These are phyloP conservation scores for Ophiocordyceps robertsii DNA, from an alignment of 2,329 filamentous ascomycete species.

Conservation along the genomic window DNA sequence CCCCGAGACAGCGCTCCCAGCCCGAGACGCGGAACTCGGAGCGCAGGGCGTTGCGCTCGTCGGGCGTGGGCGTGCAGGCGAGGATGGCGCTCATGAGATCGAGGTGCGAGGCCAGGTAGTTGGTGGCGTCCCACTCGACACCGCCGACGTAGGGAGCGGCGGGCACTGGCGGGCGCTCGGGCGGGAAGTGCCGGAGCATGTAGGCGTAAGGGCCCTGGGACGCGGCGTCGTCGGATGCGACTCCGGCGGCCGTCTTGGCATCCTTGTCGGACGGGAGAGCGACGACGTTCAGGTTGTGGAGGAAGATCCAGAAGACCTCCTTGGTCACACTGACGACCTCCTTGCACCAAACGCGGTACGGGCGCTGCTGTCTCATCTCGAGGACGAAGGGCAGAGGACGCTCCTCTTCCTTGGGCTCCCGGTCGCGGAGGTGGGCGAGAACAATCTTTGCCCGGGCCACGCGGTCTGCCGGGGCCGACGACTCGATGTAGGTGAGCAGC, in stretches of 20 bases:
- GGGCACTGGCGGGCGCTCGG: conserved; percentile 76
- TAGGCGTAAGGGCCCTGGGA: conserved; percentile 37
- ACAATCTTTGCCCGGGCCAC: conserved; percentile 58
- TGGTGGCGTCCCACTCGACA: conserved; percentile 97
- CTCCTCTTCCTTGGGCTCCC: conserved; percentile 59
- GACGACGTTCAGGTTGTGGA: conserved; percentile 85
- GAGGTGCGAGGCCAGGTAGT: conserved; percentile 84
- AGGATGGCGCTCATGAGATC: conserved; percentile 87
- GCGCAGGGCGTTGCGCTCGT: conserved; percentile 68
- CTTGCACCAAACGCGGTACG: conserved; percentile 89
- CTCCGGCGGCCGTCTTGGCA: conserved; percentile 1
- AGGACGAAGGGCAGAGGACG: conserved; percentile 75
- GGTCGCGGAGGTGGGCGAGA: conserved; percentile 68
- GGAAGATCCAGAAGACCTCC: conserved; percentile 98
- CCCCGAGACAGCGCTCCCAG: conserved; percentile 82
- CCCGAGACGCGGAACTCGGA: conserved; percentile 67
- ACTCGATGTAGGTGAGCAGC: conserved; percentile 76
- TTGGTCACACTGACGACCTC: conserved; percentile 89
- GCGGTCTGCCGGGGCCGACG: conserved; percentile 47
- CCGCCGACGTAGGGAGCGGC: conserved; percentile 93
- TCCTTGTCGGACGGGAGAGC: conserved; percentile 40
- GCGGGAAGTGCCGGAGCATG: conserved; percentile 65
- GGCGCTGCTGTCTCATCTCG: conserved; percentile 74
- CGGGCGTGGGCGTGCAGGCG: conserved; percentile 57
- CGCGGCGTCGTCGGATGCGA: neutral